Conservation (phyloP, 805 yeast species). For the Candida tammaniensis region DNA sequence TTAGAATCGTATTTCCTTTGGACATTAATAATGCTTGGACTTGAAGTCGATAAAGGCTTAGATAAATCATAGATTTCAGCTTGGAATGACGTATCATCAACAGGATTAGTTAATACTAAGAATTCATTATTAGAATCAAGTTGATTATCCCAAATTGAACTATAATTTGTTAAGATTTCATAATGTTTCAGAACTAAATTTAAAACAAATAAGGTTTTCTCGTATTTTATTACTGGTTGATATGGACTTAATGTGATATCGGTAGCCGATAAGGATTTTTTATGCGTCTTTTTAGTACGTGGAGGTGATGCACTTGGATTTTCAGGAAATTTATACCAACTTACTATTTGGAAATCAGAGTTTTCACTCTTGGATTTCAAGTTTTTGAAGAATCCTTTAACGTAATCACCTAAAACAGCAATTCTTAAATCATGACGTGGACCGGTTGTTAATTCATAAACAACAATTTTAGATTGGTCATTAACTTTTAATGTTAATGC, state of each 20-base stretch:
- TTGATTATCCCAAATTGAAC: background rate
- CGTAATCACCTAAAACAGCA: slow-evolving; percentile 18
- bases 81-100: slow-evolving; percentile 7
- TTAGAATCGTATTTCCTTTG: background rate
- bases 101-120: slow-evolving; percentile 5
- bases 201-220: slow-evolving; percentile 13
- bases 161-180: slow-evolving; percentile 8
- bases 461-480: slow-evolving; percentile 10
- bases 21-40: slow-evolving; percentile 3
- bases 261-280: slow-evolving; percentile 4
- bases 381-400: slow-evolving; percentile 13
- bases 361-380: slow-evolving; percentile 2
- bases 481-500: slow-evolving; percentile 9
- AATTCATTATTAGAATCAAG: slow-evolving; percentile 8
- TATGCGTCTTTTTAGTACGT: slow-evolving; percentile 7
- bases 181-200: slow-evolving; percentile 17
- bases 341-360: slow-evolving; percentile 12
- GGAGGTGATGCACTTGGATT: slow-evolving; percentile 3
- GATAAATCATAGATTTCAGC: slow-evolving; percentile 9
- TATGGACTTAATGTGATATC: slow-evolving; percentile 15
- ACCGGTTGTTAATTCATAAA: slow-evolving; percentile 14
- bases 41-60: background rate
- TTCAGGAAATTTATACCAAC: slow-evolving; percentile 15
- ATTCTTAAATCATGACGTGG: slow-evolving; percentile 8
- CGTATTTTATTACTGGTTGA: slow-evolving; percentile 16